Evolutionary conservation across 441 rosid species (phyloP), one percentile per base, ranked within the genome.

Genomic region (Erysimum cheiri): DNA sequence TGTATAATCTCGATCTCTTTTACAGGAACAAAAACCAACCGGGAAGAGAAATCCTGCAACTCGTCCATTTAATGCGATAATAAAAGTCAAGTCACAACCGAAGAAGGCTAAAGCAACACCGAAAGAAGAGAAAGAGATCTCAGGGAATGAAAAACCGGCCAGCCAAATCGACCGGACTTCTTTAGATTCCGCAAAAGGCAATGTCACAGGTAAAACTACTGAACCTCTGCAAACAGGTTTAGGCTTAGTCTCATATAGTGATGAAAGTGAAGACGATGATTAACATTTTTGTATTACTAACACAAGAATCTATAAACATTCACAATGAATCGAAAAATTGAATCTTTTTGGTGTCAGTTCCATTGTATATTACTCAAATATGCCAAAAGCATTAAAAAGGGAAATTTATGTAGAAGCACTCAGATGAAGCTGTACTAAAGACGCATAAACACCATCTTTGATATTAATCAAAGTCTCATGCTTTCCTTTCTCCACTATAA

Each of bases 231-330:
- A 75, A 69, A 76, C 80, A 17, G 83, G 87, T 58, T 81, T 88
- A 70, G 81, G 84, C 37, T 83, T 89, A 63, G 97, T 93, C 75
- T 80, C 90, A 22, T 93, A 91, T 77, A 85, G 94, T 80, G 96
- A 91, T 75, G 95, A 89, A 74, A 91, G 94, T 73, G 96, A 89
- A 48, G 92, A 84, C 8, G 89, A 85, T 61, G 77, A 69, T 56
- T 80, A 71, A 40, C 60, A 31, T 22, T 17, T 67, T 62, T 68
- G 36, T 74, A n/a, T 47, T 6, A 54, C 70, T 62, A 54, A 48
- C 39, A 24, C 60, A 39, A 68, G 24, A 47, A 61, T 61, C 64
- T 61, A 4, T 15, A 9, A 35, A 67, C 68, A 67, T 44, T 53
- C 44, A 8, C 54, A 60, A 59, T 67, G 17, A 49, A 73, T 52